Conservation (phyloP, 2,329 filamentous ascomycete genomes). For the Aspergillus quadricinctus region DNA sequence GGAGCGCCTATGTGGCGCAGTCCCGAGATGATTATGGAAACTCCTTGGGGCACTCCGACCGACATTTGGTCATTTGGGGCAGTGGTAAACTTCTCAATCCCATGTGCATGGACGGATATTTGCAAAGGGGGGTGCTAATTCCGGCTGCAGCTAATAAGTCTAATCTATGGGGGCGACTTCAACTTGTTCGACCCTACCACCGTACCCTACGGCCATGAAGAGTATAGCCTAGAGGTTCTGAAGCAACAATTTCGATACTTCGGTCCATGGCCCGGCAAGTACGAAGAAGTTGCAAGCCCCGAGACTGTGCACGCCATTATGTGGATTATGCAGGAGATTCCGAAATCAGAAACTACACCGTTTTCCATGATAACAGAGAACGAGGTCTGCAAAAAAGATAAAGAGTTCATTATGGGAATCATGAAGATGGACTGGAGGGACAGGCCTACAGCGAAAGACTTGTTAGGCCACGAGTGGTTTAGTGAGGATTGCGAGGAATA, state of each 20-base stretch:
- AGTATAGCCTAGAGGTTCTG: slow-evolving; percentile 15
- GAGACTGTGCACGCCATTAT: slow-evolving; percentile 20
- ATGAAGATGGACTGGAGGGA: neutral
- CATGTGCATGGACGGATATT: too few relatives aligned
- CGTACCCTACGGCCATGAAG: slow-evolving; percentile 16
- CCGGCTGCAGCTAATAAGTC: slow-evolving; percentile 10
- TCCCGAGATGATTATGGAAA: slow-evolving; percentile 18
- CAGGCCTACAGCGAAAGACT: neutral
- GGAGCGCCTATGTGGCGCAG: slow-evolving; percentile 16
- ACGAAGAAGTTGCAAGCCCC: slow-evolving; percentile 53
- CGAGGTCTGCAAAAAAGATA: neutral
- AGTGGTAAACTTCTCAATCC: slow-evolving; percentile 8
- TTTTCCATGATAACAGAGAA: neutral
- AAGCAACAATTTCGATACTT: slow-evolving; percentile 18
- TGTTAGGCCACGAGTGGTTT: neutral
- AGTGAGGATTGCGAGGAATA: neutral
- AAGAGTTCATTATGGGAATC: neutral
- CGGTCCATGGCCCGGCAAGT: slow-evolving; percentile 4
- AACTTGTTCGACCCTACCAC: slow-evolving; percentile 14
- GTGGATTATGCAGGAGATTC: slow-evolving; percentile 4
- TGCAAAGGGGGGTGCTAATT: too few relatives aligned
- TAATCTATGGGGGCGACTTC: slow-evolving; percentile 16
- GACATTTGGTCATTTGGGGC: slow-evolving; percentile 20
- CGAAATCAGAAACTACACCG: neutral
- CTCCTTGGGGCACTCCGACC: slow-evolving; percentile 13